phyloP scores from a whole-genome alignment of 148 eudicot species.

The Rhododendron griersonianum region DNA sequence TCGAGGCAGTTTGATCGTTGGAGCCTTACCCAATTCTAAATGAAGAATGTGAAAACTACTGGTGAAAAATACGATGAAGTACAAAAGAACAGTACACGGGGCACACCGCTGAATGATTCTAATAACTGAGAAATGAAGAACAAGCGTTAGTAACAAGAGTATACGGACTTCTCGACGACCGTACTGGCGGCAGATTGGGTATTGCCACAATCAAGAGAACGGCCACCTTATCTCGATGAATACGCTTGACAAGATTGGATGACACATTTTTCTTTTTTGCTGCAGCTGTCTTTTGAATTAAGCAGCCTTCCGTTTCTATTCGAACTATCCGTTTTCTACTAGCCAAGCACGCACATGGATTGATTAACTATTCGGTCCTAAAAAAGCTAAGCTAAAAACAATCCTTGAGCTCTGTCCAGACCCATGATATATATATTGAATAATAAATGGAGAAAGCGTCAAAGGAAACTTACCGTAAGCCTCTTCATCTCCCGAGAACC shows the following conservation, averaged over 20 bases:
- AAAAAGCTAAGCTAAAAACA: background rate
- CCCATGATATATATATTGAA: background rate
- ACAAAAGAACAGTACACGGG: background rate
- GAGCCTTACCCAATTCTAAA: background rate
- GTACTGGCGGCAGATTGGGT: background rate
- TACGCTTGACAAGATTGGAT: background rate
- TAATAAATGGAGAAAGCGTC: background rate
- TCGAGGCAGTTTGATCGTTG: background rate
- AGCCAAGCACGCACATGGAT: background rate
- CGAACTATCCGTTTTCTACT: background rate
- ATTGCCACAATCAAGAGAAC: background rate
- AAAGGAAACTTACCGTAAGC: slow-evolving; percentile 48
- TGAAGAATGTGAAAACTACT: background rate
- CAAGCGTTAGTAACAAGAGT: background rate
- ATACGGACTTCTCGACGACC: background rate
- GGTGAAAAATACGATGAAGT: background rate
- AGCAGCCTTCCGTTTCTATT: background rate
- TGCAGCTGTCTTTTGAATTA: background rate
- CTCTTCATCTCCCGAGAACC: slow-evolving; percentile 26
- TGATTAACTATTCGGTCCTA: background rate
- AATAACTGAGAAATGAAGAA: background rate
- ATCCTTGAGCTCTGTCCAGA: background rate
- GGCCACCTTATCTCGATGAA: background rate
- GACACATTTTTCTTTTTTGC: background rate
- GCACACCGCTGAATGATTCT: background rate